These are phyloP conservation scores for Lactarius vividus DNA, from an alignment of 768 basidiomycete genomes.

Conservation along the genomic window DNA sequence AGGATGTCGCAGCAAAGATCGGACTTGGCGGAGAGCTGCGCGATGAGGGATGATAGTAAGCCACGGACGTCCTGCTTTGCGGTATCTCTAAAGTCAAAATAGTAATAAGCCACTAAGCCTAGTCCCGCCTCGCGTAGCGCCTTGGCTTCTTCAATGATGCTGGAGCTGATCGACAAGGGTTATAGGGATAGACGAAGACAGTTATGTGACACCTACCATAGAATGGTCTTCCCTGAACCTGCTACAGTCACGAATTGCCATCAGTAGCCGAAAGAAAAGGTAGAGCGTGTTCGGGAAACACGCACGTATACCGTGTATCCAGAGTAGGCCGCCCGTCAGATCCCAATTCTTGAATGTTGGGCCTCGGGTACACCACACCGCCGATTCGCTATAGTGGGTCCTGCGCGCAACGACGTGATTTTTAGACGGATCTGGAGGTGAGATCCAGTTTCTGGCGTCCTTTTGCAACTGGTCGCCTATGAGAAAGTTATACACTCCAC, in stretches of 20 bases:
- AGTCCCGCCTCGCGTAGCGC: not conserved
- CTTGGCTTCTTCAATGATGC: not conserved
- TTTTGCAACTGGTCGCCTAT: not conserved
- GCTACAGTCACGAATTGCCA: not conserved
- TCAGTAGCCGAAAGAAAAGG: not conserved
- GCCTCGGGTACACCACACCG: not conserved
- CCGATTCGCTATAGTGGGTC: not conserved
- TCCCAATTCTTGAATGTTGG: not conserved
- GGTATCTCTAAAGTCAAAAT: slow-evolving; percentile 3
- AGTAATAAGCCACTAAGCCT: not conserved
- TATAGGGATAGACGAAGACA: not conserved
- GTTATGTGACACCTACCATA: not conserved
- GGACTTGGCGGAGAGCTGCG: not conserved
- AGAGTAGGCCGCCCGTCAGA: not conserved
- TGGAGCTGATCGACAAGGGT: not conserved
- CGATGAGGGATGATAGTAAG: not conserved
- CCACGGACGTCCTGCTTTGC: slow-evolving; percentile 4
- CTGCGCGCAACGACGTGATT: not conserved
- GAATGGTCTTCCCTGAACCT: slow-evolving; percentile 9
- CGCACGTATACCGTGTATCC: slow-evolving; percentile 14
- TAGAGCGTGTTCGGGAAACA: not conserved
- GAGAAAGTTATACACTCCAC: not conserved
- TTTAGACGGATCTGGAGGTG: slow-evolving; percentile 10
- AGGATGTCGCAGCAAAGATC: not conserved
- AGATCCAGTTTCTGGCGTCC: slow-evolving; percentile 2